Evolutionary conservation across 495 filamentous ascomycete species (phyloP), one percentile per base, ranked within the genome.

Genomic region (Amniculicola lignicola): DNA sequence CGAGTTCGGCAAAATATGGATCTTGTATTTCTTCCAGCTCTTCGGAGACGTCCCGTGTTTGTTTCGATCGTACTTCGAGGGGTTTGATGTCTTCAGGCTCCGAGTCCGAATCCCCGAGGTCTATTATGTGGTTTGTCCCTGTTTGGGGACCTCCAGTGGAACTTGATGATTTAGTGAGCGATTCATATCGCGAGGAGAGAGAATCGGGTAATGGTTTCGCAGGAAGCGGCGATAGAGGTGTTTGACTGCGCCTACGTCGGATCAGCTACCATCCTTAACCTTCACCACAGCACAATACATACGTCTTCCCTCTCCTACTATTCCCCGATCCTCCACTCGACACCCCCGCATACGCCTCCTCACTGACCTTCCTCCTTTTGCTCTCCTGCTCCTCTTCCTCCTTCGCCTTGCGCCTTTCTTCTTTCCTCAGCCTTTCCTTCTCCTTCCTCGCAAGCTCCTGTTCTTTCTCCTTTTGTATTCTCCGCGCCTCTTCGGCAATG

Each of bases 1-100:
- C 35, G 1, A 61, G 25, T 9, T n/a, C 51, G 1, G 27, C 47
- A 16, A 56, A 23, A 3, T 23, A 22, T 10, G 57, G 62, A 29
- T 65, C 57, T 31, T 47, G 27, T 21, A 45, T 36, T 23, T 64
- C 55, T 41, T 64, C 55, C 6, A 39, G 6, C 2, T 60, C 61
- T 6, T 64, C 56, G 4, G 41, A 39, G 10, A 27, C 5, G 12
- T 16, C 42, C 21, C 19, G 27, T 4, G 19, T 31, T 4, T 25
- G 15, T 25, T 40, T 15, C 14, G 27, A 11, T 5, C 7, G 10
- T 18, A 33, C 21, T 7, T n/a, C n/a, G 27, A 2, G 23, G 38
- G 16, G 38, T 35, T 50, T 11, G 21, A 11, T 31, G 21, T 18
- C 21, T 49, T 55, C 40, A 18, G 19, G 15, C 7, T 63, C 51